These are phyloP conservation scores for Pythium aristosporum DNA, from an alignment of 352 stramenopile species.

Conservation along the genomic window DNA sequence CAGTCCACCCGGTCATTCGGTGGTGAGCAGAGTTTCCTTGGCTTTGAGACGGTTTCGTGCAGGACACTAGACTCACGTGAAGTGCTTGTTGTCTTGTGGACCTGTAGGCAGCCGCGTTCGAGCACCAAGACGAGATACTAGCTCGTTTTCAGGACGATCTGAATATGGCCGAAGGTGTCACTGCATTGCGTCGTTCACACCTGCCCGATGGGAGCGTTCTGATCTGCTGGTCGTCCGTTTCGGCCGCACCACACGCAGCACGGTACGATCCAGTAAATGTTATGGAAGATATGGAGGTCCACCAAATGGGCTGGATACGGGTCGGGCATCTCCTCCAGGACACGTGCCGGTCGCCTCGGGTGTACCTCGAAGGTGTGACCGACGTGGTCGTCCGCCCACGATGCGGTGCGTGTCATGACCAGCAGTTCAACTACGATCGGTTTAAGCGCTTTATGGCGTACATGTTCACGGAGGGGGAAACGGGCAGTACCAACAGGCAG, in stretches of 20 bases:
- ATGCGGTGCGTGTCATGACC: not conserved
- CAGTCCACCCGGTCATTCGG: not conserved
- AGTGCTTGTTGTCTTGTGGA: too few species aligned
- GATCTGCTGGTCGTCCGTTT: not conserved
- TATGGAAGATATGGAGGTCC: not conserved
- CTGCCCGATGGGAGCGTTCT: constrained; percentile 11
- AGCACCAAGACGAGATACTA: not conserved
- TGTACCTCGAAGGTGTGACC: constrained; percentile 2
- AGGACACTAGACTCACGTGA: too few species aligned
- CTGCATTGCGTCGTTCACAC: not conserved
- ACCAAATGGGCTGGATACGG: not conserved
- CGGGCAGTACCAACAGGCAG: not conserved
- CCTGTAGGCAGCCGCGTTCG: not conserved
- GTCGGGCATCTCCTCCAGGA: not conserved
- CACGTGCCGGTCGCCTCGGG: not conserved
- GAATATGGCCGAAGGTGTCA: not conserved
- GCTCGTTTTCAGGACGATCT: not conserved
- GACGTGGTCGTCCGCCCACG: not conserved
- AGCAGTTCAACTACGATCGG: not conserved
- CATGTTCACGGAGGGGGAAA: not conserved
- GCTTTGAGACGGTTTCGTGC: not conserved
- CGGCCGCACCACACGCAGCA: not conserved
- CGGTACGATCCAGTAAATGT: not conserved
- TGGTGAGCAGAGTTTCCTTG: not conserved
- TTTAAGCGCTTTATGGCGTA: not conserved